Evolutionary conservation across 148 eudicot species (phyloP).

Genomic region (Silene uniflora): DNA sequence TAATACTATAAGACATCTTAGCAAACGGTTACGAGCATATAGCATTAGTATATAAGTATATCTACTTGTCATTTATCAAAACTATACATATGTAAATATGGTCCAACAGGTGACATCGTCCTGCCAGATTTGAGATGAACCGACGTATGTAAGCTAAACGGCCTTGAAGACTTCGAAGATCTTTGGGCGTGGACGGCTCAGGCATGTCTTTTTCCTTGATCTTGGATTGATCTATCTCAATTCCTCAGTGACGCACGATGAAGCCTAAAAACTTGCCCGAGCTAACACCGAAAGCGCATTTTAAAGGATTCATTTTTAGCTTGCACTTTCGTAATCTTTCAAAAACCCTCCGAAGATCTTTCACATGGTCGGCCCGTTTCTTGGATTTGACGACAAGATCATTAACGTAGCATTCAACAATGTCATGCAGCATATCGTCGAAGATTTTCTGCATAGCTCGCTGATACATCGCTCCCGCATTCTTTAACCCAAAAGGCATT

Average conservation of each 20-base stretch:
- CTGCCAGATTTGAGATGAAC: background rate
- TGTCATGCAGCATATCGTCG: slow-evolving; percentile 6
- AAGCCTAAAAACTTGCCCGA: slow-evolving; percentile 13
- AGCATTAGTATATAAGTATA: too few species aligned
- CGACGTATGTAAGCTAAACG: background rate
- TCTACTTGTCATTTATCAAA: too few species aligned
- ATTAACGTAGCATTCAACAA: slow-evolving; percentile 1
- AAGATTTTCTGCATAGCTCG: slow-evolving; percentile 6
- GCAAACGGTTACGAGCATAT: too few species aligned
- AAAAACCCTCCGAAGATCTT: background rate
- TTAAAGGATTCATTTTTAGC: slow-evolving; percentile 13
- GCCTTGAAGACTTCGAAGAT: background rate
- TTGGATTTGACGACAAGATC: slow-evolving; percentile 13
- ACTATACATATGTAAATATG: too few species aligned
- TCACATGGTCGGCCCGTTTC: background rate
- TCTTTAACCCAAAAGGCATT: background rate
- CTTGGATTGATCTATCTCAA: too few species aligned
- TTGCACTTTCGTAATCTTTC: too few species aligned
- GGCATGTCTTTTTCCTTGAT: background rate
- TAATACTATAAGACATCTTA: too few species aligned
- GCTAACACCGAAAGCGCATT: slow-evolving; percentile 11
- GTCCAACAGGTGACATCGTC: background rate
- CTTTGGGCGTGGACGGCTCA: background rate
- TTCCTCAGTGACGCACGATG: background rate
- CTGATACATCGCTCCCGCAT: background rate